Conservation (phyloP, 768 basidiomycete species). For the Boletus barrowsii region DNA sequence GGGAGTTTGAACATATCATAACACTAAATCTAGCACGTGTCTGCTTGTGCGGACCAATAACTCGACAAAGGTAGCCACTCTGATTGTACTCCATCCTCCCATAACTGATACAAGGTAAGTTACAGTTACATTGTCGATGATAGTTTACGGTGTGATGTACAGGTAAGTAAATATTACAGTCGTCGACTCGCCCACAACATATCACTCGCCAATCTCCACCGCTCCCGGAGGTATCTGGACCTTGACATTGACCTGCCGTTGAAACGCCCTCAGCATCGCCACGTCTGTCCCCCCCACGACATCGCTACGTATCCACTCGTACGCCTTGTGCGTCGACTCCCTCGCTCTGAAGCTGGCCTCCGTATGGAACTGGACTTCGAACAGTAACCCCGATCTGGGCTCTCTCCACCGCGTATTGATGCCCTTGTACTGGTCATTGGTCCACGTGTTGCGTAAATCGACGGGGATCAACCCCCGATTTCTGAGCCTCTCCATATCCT, state of each 20-base stretch:
- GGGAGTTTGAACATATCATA: slow-evolving; percentile 30
- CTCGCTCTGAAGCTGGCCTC: not conserved
- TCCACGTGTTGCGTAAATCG: not conserved
- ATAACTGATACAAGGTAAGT: no score
- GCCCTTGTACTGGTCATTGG: not conserved
- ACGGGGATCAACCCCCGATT: not conserved
- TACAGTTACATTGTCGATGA: no score
- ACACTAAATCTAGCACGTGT: not conserved
- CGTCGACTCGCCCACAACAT: no score
- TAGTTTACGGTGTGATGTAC: no score
- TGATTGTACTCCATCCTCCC: no score
- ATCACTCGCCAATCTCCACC: not conserved
- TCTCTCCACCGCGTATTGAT: slow-evolving; percentile 1
- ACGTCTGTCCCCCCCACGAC: not conserved
- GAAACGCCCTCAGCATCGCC: not conserved
- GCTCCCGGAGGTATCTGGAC: not conserved
- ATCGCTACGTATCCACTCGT: not conserved
- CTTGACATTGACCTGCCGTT: not conserved
- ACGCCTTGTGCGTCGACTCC: not conserved
- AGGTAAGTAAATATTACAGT: no score
- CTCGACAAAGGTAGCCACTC: no score
- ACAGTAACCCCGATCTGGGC: not conserved
- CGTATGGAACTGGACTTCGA: slow-evolving; percentile 3
- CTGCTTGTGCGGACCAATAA: no score
- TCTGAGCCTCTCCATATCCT: not conserved